Base-by-base conservation (phyloP, 2,329 filamentous ascomycete genomes). In the Fusarium veterinarium region DNA sequence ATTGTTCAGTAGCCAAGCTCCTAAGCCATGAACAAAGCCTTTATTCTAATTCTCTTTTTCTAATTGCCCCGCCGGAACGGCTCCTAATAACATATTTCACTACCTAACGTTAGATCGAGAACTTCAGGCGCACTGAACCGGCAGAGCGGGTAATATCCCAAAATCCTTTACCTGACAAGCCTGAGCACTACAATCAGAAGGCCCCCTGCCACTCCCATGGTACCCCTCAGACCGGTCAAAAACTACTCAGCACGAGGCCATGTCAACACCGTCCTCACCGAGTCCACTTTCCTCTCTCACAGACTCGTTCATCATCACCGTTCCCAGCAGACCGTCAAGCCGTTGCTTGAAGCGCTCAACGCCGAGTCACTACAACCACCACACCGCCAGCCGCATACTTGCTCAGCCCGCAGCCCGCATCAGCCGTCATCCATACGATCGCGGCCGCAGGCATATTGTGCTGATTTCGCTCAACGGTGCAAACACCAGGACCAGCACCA, bases 181-280 rank as follows among this genome's bases (percentile, higher is more conserved):
- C 46, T 64, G 58, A 73, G 73, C 71, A 75, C 73, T 66, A 66
- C 75, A 70, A 75, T 67, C 60, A 72, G 64, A 74, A 58, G 55
- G 59, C 73, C 79, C 78, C 78, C 76, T 79, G 78, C 76, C 72
- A 71, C 69, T 68, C 67, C 73, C 75, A 75, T 76, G 74, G 78
- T 82, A 82, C 81, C 81, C 81, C 81, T 83, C 81, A 82, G 80
- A 82, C 80, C 80, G 81, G 79, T 80, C 71, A 80, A 79, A 82
- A 81, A 82, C 80, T 82, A 79, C 81, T 80, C 80, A 83, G 80
- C 79, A 82, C 80, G 79, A 75, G 77, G 77, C 77, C 76, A 77
- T 79, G 79, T 77, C 76, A 69, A 81, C 72, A 76, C 75, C 75
- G 73, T 80, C 75, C 78, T 83, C 81, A 83, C 81, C 82, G 82